Percentiles rank a stretch among this genome's conserved stretches.
Conservation (phyloP, 257 asterid genomes). For the Mitragyna speciosa region DNA sequence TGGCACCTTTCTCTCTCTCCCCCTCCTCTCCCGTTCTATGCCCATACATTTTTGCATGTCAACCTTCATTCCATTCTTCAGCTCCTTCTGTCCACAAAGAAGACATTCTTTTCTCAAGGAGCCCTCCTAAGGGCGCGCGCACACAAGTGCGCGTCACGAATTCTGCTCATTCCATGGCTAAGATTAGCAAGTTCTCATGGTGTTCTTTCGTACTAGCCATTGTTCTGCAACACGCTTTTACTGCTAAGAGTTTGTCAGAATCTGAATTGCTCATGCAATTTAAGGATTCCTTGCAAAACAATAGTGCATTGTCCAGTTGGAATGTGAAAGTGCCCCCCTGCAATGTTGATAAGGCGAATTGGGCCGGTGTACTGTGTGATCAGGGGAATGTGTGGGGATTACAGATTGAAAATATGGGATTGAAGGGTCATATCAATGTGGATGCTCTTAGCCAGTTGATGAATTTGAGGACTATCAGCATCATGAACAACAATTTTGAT, state of each 20-base stretch:
- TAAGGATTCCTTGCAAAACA: slow-evolving; percentile 33
- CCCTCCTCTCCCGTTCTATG: slow-evolving; percentile 12
- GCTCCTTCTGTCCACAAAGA: slow-evolving; percentile 25
- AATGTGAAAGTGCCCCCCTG: slow-evolving; percentile 33
- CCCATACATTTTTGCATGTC: slow-evolving; percentile 23
- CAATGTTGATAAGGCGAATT: slow-evolving; percentile 26
- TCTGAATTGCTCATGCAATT: slow-evolving; percentile 45
- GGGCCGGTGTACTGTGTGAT: slow-evolving; percentile 52
- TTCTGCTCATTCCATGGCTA: slow-evolving; percentile 31
- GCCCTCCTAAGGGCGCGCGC: slow-evolving; percentile 46
- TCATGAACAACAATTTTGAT: slow-evolving; percentile 55
- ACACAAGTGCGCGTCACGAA: slow-evolving; percentile 48
- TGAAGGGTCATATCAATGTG: slow-evolving; percentile 57
- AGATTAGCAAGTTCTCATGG: not conserved
- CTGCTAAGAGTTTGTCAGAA: slow-evolving; percentile 27
- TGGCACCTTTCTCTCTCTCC: slow-evolving; percentile 21
- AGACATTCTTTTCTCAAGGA: slow-evolving; percentile 22
- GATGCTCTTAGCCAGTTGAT: slow-evolving; percentile 48
- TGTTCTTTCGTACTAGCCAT: not conserved
- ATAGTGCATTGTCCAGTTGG: slow-evolving; percentile 40
- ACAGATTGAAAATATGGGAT: slow-evolving; percentile 59
- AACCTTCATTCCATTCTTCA: slow-evolving; percentile 28
- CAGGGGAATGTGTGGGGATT: slow-evolving; percentile 60
- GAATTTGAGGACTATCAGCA: slow-evolving; percentile 51
- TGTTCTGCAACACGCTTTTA: slow-evolving; percentile 1